Evolutionary conservation across 1,139 yeast genomes (phyloP), one percentile per base, ranked within the genome.

Genomic region (Taphrina communis): DNA sequence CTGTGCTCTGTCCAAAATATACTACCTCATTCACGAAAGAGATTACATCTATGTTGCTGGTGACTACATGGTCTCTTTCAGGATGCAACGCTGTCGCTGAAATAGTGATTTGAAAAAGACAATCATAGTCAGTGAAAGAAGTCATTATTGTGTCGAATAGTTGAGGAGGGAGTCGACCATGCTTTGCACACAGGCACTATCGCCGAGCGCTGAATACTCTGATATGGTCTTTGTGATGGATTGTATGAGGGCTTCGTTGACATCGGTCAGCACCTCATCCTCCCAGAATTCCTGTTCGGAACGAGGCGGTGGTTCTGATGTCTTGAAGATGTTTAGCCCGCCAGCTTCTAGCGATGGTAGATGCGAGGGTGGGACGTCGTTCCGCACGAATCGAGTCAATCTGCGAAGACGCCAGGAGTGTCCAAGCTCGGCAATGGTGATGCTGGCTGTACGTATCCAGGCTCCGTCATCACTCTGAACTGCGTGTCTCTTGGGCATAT

Each of bases 321-420:
- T 11, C n/a, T 50, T 50, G 36, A 8, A 50, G 9, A 25, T 7
- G 36, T 21, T 21, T n/a, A 25, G 12, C 9, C 36, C 36, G 31
- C 36, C n/a, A 25, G 31, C 36, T 50, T 50, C 36, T 11, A 25
- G 31, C 9, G 53, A 25, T 50, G 31, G 35, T 21, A 11, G n/a
- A 2, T 50, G 31, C 9, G 31, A 6, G 14, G 35, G 53, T 21
- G 31, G 36, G 12, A 7, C 53, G n/a, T 6, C 36, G 11, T 8
- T 9, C 8, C 53, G 53, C n/a, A 50, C 41, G 11, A 53, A 25
- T 7, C 67, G 67, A 5, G 67, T 55, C 42, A 63, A 36, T 17
- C 44, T 53, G 38, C 67, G 67, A 55, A 63, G 55, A 31, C 67
- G 67, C 52, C 55, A 63, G 48, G 61, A 51, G 35, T 39, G 41